Evolutionary conservation across 2,329 filamentous ascomycete genomes (phyloP).

Genomic region (Colletotrichum somersetense): DNA sequence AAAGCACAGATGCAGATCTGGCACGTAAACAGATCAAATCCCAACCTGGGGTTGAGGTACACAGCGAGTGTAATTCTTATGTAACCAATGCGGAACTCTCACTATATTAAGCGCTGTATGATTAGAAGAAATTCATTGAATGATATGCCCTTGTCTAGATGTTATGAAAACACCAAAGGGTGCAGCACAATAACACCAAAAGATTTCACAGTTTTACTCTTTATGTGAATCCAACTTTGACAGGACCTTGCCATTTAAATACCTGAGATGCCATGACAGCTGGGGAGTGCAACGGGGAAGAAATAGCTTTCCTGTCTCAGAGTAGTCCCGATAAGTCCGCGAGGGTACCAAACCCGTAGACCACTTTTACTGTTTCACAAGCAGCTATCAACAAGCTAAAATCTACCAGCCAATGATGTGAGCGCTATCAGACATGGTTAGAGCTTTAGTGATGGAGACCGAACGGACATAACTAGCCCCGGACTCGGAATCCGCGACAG

Average conservation of each 20-base stretch:
- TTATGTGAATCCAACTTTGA: neutral
- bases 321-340: neutral
- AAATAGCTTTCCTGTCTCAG: neutral
- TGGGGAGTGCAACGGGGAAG: neutral
- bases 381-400: neutral
- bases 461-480: neutral
- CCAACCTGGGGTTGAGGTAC: neutral
- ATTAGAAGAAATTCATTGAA: neutral
- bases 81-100: neutral
- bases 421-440: neutral
- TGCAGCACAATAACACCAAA: neutral
- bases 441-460: neutral
- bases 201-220: neutral
- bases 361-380: too few relatives aligned
- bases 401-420: neutral
- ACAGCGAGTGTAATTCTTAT: neutral
- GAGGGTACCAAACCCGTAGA: too few relatives aligned
- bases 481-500: neutral
- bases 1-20: too few relatives aligned
- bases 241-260: neutral
- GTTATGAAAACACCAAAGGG: neutral
- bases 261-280: neutral
- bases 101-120: neutral
- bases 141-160: too few relatives aligned
- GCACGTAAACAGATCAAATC: too few relatives aligned